Base-by-base conservation (phyloP, 768 basidiomycete species). In the Amylocystis lapponica region DNA sequence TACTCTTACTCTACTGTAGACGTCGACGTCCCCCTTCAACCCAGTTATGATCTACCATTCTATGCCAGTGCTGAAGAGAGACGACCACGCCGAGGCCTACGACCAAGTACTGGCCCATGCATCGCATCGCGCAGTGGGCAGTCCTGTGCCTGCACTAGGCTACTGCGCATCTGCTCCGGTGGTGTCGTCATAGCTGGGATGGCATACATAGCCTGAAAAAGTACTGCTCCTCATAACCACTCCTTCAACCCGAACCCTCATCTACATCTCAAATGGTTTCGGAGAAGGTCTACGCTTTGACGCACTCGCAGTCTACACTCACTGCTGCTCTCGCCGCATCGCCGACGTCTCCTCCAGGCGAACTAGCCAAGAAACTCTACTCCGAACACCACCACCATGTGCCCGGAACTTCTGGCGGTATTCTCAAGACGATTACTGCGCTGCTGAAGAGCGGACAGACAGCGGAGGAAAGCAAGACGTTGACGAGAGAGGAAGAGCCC, bases 401-500 rank as follows among this genome's bases (percentile, higher is more conserved):
- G 20, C 43, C 43, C 17, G 32, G 32, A 27, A 36, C 43, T 4
- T 29, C 43, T 5, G 43, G 43, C 17, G 43, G 43, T n/a, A 37
- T 45, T 6, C 9, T 38, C 11, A 9, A 26, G 14, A 45, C 43
- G 9, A 21, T 45, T 8, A 30, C 21, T 17, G 26, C 27, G 27
- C 32, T 45, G 35, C 22, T 45, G 25, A 37, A 45, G 27, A 38
- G 21, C 16, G 43, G 36, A 10, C 4, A 17, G 27, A 38, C 43
- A 7, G 27, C 43, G 12, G 35, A 36, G 2, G 36, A 27, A 14
- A 20, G 26, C 13, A 36, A 21, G 27, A 27, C 20, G 16, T 35
- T 36, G 3, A 27, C 17, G 10, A 14, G 12, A 13, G 35, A 51
- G 27, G 49, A 66, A 23, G 57, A 55, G 55, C 65, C 55, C 35